Evolutionary conservation across 345 rosid species (phyloP).

Genomic region (Psidium guajava): DNA sequence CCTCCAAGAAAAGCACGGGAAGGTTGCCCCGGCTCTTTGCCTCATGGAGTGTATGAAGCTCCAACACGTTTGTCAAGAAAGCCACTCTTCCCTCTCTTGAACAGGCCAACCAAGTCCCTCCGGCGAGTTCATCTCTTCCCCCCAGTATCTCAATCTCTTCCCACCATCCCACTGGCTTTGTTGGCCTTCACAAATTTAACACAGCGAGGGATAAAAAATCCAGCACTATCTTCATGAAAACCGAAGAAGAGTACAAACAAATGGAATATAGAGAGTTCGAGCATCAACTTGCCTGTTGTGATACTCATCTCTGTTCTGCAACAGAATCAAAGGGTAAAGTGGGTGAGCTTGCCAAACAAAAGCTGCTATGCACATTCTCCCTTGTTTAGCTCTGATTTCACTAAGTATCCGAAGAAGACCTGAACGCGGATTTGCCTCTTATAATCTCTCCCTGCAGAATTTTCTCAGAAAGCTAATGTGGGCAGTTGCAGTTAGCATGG

Average conservation of each 20-base stretch:
- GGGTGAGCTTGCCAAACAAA: slow-evolving; percentile 59
- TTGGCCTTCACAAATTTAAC: slow-evolving; percentile 24
- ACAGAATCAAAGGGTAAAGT: slow-evolving; percentile 42
- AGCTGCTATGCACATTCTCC: slow-evolving; percentile 48
- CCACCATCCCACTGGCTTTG: slow-evolving; percentile 58
- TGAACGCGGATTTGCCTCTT: background rate
- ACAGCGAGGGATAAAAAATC: background rate
- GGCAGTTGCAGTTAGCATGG: background rate
- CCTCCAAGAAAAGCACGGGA: slow-evolving; percentile 59
- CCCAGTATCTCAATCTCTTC: slow-evolving; percentile 37
- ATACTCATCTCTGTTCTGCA: slow-evolving; percentile 64
- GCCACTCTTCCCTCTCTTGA: slow-evolving; percentile 51
- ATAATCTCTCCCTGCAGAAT: background rate
- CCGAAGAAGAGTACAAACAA: background rate
- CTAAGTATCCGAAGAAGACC: background rate
- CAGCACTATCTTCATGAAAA: background rate
- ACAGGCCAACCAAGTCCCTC: slow-evolving; percentile 72
- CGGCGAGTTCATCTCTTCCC: slow-evolving; percentile 46
- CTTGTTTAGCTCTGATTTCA: background rate
- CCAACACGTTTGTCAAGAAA: slow-evolving; percentile 56
- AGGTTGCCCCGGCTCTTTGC: slow-evolving; percentile 58
- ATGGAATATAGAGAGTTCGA: background rate
- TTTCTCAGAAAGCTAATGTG: background rate
- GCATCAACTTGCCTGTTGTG: slow-evolving; percentile 36
- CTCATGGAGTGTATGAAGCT: slow-evolving; percentile 35